Base-by-base conservation (phyloP, 192 early-diverging fungal genomes). In the Podila epicladia region DNA sequence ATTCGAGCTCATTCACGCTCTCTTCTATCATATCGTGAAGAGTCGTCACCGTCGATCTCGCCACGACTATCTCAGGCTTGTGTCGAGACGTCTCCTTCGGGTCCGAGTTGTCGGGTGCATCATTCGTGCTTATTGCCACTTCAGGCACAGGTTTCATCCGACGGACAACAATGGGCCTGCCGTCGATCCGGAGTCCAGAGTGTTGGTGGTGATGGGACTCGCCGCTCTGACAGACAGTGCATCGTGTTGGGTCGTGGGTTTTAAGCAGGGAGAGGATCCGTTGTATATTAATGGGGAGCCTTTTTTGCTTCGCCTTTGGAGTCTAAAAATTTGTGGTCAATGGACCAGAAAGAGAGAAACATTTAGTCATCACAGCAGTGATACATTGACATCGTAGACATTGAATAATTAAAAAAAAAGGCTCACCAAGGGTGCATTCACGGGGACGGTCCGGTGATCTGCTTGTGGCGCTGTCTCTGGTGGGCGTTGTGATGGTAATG, bases 211-310 rank as follows among this genome's bases (percentile, higher is more conserved):
- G 61, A 48, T 58, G 59, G 11, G 62, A 20, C 9, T 63, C 74
- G 0, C 75, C 75, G 48, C 67, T 67, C 6, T 69, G 71, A 26
- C 75, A 79, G 1, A 79, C 75, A 17, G 75, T 79, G 19, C 75
- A 79, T 38, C 75, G 64, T 1, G n/a, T 67, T 2, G 75, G 69
- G 33, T 79, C 65, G 35, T 79, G 75, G 1, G 58, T 58, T 51
- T 79, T 79, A 35, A 67, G 75, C 55, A 79, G 58, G 9, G 75
- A 71, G 6, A 79, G 28, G 53, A 79, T 72, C 38, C 75, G 64
- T 33, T 66, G 65, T 1, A 72, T 12, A 26, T 79, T 60, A 41
- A 79, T 63, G 24, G 69, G 48, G n/a, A 79, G 58, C 31, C 67
- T 79, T 31, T 72, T 71, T 50, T 72, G 75, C 17, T n/a, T 45